Percentiles rank a stretch among this genome's conserved stretches.
These are phyloP conservation scores for Clonostachys chloroleuca DNA, from an alignment of 2,329 filamentous ascomycete species.

Conservation along the genomic window DNA sequence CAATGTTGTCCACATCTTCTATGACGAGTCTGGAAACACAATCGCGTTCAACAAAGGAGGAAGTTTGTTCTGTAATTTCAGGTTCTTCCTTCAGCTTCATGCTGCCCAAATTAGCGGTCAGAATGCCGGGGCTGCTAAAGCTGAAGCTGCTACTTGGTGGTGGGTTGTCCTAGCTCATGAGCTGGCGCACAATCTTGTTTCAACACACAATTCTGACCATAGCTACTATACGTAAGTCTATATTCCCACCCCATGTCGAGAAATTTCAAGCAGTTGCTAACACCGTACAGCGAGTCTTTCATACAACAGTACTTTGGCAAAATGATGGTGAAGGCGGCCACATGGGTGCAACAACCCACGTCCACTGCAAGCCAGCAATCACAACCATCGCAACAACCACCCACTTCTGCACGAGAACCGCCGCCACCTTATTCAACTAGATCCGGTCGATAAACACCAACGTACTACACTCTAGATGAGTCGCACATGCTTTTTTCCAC, in stretches of 20 bases:
- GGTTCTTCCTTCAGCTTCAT: constrained; percentile 82
- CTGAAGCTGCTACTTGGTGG: constrained; percentile 80
- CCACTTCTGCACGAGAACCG: no score
- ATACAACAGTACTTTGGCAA: constrained; percentile 72
- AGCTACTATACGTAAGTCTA: constrained; percentile 70
- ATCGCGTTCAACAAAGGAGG: constrained; percentile 91
- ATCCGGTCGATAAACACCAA: no score
- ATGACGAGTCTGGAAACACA: constrained; percentile 71
- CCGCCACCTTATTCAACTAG: no score
- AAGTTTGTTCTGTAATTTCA: constrained; percentile 89
- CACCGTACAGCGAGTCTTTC: constrained; percentile 59
- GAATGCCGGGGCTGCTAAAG: constrained; percentile 37
- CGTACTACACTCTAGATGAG: no score
- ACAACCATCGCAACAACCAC: not conserved
- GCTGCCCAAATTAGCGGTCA: constrained; percentile 36
- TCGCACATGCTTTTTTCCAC: no score
- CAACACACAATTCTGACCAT: constrained; percentile 72
- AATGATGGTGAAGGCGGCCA: constrained; percentile 53
- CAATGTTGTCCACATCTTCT: constrained; percentile 77
- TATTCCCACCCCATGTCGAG: not conserved
- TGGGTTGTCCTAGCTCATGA: constrained; percentile 96
- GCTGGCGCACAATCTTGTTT: constrained; percentile 87
- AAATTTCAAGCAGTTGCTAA: constrained; percentile 8
- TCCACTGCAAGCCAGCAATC: not conserved
- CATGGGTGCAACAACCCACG: constrained; percentile 16